phyloP scores from a whole-genome alignment of 1,284 basidiomycete species.

The Pholiota adiposa region DNA sequence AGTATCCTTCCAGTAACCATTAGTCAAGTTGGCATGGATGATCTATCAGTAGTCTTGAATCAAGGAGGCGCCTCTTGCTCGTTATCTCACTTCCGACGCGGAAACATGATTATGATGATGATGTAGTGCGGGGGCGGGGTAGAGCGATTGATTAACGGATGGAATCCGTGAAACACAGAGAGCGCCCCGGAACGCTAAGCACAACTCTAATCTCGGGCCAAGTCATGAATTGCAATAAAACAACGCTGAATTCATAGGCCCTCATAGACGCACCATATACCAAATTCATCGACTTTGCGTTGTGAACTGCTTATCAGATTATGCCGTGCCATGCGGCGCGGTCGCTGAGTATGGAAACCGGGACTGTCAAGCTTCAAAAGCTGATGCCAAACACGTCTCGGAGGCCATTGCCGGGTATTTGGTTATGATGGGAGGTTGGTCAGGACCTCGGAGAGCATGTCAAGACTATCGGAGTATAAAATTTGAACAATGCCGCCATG shows the following conservation, averaged over 20 bases:
- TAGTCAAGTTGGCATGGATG: background rate
- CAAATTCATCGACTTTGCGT: slow-evolving; percentile 3
- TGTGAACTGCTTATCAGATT: background rate
- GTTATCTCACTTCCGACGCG: slow-evolving; percentile 2
- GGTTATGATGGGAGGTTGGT: background rate
- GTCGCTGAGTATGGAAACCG: slow-evolving; percentile 3
- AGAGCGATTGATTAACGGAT: background rate
- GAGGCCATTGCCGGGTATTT: background rate
- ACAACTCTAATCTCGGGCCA: background rate
- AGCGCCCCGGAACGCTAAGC: background rate
- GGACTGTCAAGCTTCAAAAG: slow-evolving; percentile 9
- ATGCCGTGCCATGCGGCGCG: background rate
- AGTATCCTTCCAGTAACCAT: background rate
- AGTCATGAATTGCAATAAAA: background rate
- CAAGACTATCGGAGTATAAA: too few species aligned
- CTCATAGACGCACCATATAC: background rate
- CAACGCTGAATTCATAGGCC: background rate
- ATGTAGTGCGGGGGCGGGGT: background rate
- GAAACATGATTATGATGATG: background rate
- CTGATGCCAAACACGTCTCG: background rate
- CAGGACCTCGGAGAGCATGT: background rate
- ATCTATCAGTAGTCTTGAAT: background rate
- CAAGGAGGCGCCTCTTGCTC: background rate
- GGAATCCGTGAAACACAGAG: background rate
- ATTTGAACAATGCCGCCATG: too few species aligned